These are phyloP conservation scores for Trypanosoma scelopori DNA, from an alignment of 208 protist genomes.

Conservation along the genomic window DNA sequence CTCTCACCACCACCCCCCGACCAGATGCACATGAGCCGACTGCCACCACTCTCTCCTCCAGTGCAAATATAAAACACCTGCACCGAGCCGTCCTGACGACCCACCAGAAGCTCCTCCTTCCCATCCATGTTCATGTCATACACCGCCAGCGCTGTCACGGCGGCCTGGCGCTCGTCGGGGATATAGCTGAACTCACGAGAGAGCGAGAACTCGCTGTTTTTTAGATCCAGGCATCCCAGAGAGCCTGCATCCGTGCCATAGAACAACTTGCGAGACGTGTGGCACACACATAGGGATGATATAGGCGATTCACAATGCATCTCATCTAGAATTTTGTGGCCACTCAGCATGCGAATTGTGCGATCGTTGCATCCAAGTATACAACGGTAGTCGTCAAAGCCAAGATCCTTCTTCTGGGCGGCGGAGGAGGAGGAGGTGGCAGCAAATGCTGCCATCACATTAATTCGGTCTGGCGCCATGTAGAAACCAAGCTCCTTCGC, in stretches of 20 bases:
- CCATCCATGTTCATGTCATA: conserved; percentile 70
- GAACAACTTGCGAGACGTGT: conserved; percentile 34
- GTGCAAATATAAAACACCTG: conserved; percentile 46
- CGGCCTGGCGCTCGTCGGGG: conserved; percentile 21
- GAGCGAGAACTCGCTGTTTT: conserved; percentile 27
- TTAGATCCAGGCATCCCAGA: conserved; percentile 50
- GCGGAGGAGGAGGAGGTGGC: neutral
- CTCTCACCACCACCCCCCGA: conserved; percentile 46
- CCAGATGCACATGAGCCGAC: conserved; percentile 36
- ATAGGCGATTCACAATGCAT: conserved; percentile 70
- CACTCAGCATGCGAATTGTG: conserved; percentile 62
- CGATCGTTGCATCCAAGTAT: conserved; percentile 85
- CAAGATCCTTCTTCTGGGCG: conserved; percentile 9
- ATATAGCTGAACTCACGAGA: conserved; percentile 33
- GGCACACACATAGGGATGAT: conserved; percentile 48
- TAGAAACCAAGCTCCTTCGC: conserved; percentile 82
- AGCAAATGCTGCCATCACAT: conserved; percentile 57
- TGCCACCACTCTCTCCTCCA: conserved; percentile 5
- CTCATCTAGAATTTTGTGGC: conserved; percentile 63
- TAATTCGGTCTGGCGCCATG: conserved; percentile 85
- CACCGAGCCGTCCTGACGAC: conserved; percentile 76
- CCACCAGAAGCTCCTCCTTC: conserved; percentile 68
- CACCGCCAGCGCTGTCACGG: conserved; percentile 50
- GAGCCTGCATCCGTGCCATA: conserved; percentile 83
- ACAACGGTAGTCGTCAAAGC: conserved; percentile 61